phyloP scores from a whole-genome alignment of 208 protist genomes.

The Trypanosoma rangeli region DNA sequence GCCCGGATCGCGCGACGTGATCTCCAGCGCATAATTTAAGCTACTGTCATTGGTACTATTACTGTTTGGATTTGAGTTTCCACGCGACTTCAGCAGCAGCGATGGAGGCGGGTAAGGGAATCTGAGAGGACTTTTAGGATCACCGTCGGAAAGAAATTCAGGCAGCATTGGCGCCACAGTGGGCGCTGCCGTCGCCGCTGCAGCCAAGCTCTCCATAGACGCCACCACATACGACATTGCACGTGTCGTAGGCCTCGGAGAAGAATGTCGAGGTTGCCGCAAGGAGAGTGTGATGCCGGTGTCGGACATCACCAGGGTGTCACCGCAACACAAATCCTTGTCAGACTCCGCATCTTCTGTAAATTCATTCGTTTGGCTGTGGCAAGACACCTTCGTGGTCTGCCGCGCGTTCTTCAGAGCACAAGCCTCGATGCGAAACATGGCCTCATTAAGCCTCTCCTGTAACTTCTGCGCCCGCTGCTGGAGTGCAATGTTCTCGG shows the following conservation, averaged over 20 bases:
- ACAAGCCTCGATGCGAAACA: constrained; percentile 15
- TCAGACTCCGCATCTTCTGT: background rate
- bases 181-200: background rate
- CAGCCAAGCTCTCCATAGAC: background rate
- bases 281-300: background rate
- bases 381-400: background rate
- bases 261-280: background rate
- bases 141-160: background rate
- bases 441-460: constrained; percentile 11
- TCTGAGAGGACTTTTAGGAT: background rate
- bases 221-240: constrained; percentile 2
- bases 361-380: constrained; percentile 8
- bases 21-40: background rate
- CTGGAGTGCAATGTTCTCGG: constrained; percentile 14
- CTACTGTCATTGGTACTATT: background rate
- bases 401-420: constrained; percentile 4
- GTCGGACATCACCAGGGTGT: background rate
- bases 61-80: background rate
- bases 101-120: constrained; percentile 4
- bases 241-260: background rate
- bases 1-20: background rate
- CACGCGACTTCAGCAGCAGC: background rate
- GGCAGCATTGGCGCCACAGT: background rate
- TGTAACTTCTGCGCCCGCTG: constrained; percentile 7
- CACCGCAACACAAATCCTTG: background rate